These are phyloP conservation scores for Lepiota venenata DNA, from an alignment of 768 basidiomycete genomes.

Conservation along the genomic window DNA sequence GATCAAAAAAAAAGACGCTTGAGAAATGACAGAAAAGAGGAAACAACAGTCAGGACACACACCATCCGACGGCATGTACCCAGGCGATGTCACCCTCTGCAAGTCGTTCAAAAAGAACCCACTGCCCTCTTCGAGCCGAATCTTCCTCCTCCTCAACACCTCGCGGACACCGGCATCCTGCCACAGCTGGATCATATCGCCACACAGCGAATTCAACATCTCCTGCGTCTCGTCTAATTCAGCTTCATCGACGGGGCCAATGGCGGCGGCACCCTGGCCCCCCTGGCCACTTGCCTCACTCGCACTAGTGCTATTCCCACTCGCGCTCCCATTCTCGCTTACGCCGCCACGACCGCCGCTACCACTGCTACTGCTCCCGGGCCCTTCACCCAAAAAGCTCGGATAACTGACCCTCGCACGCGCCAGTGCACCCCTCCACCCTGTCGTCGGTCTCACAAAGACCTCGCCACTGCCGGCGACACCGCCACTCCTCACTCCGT, in stretches of 20 bases:
- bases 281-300: conserved; percentile 33
- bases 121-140: conserved; percentile 66
- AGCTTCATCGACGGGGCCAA: conserved; percentile 26
- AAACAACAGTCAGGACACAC: conserved; percentile 9
- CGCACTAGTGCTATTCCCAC: conserved; percentile 36
- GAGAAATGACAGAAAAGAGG: background rate
- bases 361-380: no score
- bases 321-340: conserved; percentile 1
- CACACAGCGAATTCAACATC: conserved; percentile 53
- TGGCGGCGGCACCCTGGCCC: no score
- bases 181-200: conserved; percentile 71
- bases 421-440: conserved; percentile 62
- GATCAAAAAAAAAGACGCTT: background rate
- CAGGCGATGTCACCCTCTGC: conserved; percentile 57
- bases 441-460: conserved; percentile 60
- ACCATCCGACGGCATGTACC: conserved; percentile 72
- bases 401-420: conserved; percentile 35
- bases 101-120: conserved; percentile 79
- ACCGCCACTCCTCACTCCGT: conserved; percentile 10
- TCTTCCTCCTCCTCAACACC: conserved; percentile 52
- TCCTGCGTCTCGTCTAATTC: conserved; percentile 53
- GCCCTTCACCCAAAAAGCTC: conserved; percentile 20
- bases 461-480: conserved; percentile 42
- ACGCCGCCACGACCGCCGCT: conserved; percentile 19
- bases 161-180: conserved; percentile 54